Evolutionary conservation across 2,329 filamentous ascomycete genomes (phyloP).

Genomic region (Fusarium chaquense): DNA sequence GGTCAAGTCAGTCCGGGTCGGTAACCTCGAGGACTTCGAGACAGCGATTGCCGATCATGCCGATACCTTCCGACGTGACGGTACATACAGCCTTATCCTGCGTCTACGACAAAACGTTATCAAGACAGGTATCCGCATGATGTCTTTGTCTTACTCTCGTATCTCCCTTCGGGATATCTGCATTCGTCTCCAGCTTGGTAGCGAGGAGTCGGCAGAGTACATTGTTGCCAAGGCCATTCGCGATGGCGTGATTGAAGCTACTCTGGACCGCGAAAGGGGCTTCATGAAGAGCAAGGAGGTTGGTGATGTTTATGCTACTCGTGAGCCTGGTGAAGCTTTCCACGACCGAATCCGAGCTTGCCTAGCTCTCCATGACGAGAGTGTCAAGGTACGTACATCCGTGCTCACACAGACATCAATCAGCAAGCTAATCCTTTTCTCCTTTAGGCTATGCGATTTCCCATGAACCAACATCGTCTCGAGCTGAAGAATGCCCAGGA

Average conservation of each 20-base stretch:
- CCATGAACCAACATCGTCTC: constrained; percentile 98
- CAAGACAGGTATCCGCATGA: constrained; percentile 99
- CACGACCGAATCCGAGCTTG: constrained; percentile 96
- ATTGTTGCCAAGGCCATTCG: constrained; percentile 99
- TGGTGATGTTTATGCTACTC: constrained; percentile 94
- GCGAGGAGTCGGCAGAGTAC: constrained; percentile 97
- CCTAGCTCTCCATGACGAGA: constrained; percentile 93
- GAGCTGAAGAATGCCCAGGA: constrained; percentile 99
- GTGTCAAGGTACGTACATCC: constrained; percentile 79
- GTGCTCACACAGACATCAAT: background rate
- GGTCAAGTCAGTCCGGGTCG: constrained; percentile 95
- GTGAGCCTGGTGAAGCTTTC: constrained; percentile 96
- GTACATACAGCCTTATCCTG: constrained; percentile 94
- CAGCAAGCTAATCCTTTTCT: constrained; percentile 31
- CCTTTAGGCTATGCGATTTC: constrained; percentile 91
- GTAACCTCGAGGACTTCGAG: constrained; percentile 93
- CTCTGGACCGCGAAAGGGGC: constrained; percentile 90
- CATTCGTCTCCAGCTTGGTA: constrained; percentile 91
- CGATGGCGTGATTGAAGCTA: constrained; percentile 96
- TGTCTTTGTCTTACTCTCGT: constrained; percentile 96
- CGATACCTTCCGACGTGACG: constrained; percentile 89
- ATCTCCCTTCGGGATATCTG: constrained; percentile 98
- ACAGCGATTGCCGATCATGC: constrained; percentile 85
- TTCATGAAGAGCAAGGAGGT: constrained; percentile 99
- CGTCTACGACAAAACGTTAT: constrained; percentile 98